phyloP scores from a whole-genome alignment of 2,329 filamentous ascomycete species.

The Aspergillus brunneoviolaceus region DNA sequence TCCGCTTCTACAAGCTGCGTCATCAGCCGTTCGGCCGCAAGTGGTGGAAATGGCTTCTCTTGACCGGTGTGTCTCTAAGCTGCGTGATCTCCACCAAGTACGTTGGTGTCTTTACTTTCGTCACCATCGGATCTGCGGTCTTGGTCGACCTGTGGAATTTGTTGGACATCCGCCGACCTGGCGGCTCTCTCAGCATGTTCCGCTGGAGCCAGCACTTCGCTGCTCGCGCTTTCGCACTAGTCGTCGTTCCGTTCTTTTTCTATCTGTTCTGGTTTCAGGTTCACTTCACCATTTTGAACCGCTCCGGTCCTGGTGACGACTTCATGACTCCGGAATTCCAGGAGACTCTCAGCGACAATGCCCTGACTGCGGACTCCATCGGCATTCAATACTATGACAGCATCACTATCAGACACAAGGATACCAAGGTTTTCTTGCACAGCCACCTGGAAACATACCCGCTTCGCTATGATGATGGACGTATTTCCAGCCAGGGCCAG shows the following conservation, averaged over 20 bases:
- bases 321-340: slow-evolving; percentile 99
- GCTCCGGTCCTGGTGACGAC: slow-evolving; percentile 92
- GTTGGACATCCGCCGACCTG: slow-evolving; percentile 80
- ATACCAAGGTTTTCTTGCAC: slow-evolving; percentile 94
- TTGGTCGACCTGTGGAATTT: slow-evolving; percentile 94
- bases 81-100: slow-evolving; percentile 99
- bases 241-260: slow-evolving; percentile 91
- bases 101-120: slow-evolving; percentile 92
- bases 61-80: slow-evolving; percentile 91
- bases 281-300: slow-evolving; percentile 84
- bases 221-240: slow-evolving; percentile 80
- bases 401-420: slow-evolving; percentile 90
- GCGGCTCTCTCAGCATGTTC: slow-evolving; percentile 74
- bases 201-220: slow-evolving; percentile 87
- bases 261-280: slow-evolving; percentile 99
- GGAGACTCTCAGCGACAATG: slow-evolving; percentile 91
- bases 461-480: slow-evolving; percentile 92
- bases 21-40: slow-evolving; percentile 88
- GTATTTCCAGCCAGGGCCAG: slow-evolving; percentile 95
- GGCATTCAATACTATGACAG: slow-evolving; percentile 86
- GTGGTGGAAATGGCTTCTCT: slow-evolving; percentile 99
- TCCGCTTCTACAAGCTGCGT: slow-evolving; percentile 95
- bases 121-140: slow-evolving; percentile 93
- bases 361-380: slow-evolving; percentile 83
- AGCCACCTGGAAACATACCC: slow-evolving; percentile 88